These are phyloP conservation scores for Xanthoconium separans DNA, from an alignment of 1,284 basidiomycete species.

Conservation along the genomic window DNA sequence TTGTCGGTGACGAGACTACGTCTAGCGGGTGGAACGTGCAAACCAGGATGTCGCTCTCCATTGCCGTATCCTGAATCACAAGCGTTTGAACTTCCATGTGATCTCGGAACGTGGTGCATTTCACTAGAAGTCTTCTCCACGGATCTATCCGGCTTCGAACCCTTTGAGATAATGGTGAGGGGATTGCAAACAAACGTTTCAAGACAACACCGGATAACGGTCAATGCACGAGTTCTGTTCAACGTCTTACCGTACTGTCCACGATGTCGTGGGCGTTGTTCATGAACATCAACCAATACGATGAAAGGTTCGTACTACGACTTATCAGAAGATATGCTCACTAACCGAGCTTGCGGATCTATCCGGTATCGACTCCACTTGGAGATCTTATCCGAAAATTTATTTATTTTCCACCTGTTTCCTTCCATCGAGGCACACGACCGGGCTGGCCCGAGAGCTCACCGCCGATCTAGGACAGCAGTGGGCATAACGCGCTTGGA, in stretches of 20 bases:
- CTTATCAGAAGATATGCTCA: too few relatives aligned
- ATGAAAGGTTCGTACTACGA: too few relatives aligned
- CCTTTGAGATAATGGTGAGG: background rate
- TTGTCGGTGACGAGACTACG: too few relatives aligned
- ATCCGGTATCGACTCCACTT: background rate
- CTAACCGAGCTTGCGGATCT: background rate
- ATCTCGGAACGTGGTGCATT: background rate
- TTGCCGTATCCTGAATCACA: background rate
- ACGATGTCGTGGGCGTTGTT: background rate
- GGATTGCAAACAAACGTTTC: background rate
- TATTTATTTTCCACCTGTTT: too few relatives aligned
- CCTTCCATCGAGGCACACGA: too few relatives aligned
- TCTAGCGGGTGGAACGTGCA: too few relatives aligned
- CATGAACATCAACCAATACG: background rate
- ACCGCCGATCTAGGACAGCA: too few relatives aligned
- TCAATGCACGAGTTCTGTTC: background rate
- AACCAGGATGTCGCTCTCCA: background rate
- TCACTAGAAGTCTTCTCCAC: background rate
- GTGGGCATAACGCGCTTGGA: background rate
- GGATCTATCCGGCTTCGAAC: background rate
- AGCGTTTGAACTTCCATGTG: background rate
- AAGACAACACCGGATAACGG: background rate
- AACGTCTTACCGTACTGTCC: conserved; percentile 1
- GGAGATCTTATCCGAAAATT: too few relatives aligned
- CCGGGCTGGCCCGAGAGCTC: background rate